Percentiles rank a stretch among this genome's conserved stretches.
These are phyloP conservation scores for Xylaria polymorpha DNA, from an alignment of 2,329 filamentous ascomycete species.

Conservation along the genomic window DNA sequence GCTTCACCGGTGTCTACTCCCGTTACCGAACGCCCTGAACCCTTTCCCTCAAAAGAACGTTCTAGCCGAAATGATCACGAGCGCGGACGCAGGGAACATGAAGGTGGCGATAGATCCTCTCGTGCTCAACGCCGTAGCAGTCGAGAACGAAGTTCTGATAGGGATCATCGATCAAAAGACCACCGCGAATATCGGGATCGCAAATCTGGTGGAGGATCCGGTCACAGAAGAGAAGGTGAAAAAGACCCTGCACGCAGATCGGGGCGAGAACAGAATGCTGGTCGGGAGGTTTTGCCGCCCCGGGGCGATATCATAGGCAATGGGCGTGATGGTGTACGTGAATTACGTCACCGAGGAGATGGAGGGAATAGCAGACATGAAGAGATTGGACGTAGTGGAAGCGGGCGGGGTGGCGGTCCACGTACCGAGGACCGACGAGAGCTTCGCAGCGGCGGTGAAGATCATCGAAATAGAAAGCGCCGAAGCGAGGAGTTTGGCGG, in stretches of 20 bases:
- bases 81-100: slow-evolving; percentile 55
- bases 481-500: slow-evolving; percentile 61
- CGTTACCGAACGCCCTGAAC: slow-evolving; percentile 61
- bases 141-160: slow-evolving; percentile 60
- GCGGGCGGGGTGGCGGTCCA: slow-evolving; percentile 49
- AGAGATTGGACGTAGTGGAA: slow-evolving; percentile 50
- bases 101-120: slow-evolving; percentile 56
- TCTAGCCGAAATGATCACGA: slow-evolving; percentile 53
- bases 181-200: slow-evolving; percentile 48
- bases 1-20: slow-evolving; percentile 64
- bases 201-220: slow-evolving; percentile 44
- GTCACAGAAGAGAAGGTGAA: slow-evolving; percentile 47
- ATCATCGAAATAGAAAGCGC: slow-evolving; percentile 55
- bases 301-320: slow-evolving; percentile 45
- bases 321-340: slow-evolving; percentile 46
- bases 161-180: slow-evolving; percentile 57
- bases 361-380: slow-evolving; percentile 49
- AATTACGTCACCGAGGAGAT: slow-evolving; percentile 49
- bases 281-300: slow-evolving; percentile 41
- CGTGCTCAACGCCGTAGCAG: slow-evolving; percentile 60
- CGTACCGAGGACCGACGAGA: slow-evolving; percentile 53
- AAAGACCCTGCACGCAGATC: slow-evolving; percentile 49
- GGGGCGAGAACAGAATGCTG: slow-evolving; percentile 43
- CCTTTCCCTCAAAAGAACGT: slow-evolving; percentile 54
- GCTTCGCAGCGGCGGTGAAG: slow-evolving; percentile 51